Percentiles rank a stretch among this genome's conserved stretches.
Evolutionary conservation across 352 stramenopile genomes (phyloP).

Genomic region (Globisporangium heterothallicum): DNA sequence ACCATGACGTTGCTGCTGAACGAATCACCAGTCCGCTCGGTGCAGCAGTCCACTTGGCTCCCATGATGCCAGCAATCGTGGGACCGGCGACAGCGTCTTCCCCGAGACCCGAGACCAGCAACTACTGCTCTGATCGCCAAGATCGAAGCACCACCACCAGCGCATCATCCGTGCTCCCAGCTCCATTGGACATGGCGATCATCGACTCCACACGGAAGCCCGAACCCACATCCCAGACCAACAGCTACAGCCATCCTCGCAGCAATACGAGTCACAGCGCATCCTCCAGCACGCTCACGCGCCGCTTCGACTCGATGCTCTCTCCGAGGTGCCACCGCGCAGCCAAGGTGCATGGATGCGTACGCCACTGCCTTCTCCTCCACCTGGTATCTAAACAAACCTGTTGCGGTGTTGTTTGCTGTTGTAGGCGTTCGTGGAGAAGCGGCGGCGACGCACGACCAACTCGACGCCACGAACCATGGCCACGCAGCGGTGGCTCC

Average conservation of each 20-base stretch:
- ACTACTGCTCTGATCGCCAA: background rate
- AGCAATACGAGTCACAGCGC: background rate
- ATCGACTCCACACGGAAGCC: constrained; percentile 10
- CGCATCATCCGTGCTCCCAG: constrained; percentile 1
- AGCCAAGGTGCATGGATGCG: constrained; percentile 32
- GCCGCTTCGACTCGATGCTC: constrained; percentile 24
- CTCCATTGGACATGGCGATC: constrained; percentile 21
- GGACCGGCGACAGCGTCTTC: constrained; percentile 5
- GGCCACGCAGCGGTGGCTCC: constrained; percentile 61
- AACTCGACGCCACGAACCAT: constrained; percentile 55
- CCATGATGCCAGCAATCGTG: constrained; percentile 1
- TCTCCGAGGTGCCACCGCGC: constrained; percentile 45
- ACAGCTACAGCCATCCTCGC: background rate
- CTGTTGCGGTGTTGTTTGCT: background rate
- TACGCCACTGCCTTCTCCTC: too few species aligned
- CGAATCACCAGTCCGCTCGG: constrained; percentile 5
- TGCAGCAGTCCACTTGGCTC: constrained; percentile 5
- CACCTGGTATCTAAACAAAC: too few species aligned
- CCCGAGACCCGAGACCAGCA: constrained; percentile 1
- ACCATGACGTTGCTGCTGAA: background rate
- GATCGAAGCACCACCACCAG: background rate
- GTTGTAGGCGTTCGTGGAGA: constrained; percentile 57
- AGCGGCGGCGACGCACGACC: constrained; percentile 38
- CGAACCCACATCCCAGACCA: background rate
- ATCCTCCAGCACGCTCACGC: constrained; percentile 2